Conservation (phyloP, 345 rosid species). For the Euphorbia tirucalli region DNA sequence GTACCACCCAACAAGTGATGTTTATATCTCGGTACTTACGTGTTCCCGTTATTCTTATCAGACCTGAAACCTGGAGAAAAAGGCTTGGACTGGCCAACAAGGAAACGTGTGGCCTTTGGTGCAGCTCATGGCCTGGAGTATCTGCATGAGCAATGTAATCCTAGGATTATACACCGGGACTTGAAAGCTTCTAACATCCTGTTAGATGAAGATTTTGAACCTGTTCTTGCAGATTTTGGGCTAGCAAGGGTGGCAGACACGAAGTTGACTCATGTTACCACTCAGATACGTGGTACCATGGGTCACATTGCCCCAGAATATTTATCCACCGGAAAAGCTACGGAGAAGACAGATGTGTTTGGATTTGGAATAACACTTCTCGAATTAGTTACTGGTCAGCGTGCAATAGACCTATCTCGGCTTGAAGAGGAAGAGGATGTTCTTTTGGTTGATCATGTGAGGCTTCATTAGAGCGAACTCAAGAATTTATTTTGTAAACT, state of each 20-base stretch:
- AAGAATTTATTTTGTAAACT: neutral
- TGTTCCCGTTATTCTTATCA: slow-evolving; percentile 13
- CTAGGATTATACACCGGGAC: slow-evolving; percentile 89
- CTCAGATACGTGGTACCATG: slow-evolving; percentile 89
- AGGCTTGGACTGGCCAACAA: slow-evolving; percentile 74
- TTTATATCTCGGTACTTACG: neutral
- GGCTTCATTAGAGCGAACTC: slow-evolving; percentile 17
- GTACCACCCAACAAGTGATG: neutral
- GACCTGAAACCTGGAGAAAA: slow-evolving; percentile 74
- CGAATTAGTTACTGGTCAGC: slow-evolving; percentile 88
- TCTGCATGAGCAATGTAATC: slow-evolving; percentile 79
- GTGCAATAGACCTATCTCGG: slow-evolving; percentile 78
- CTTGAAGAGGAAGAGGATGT: slow-evolving; percentile 90
- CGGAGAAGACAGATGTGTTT: slow-evolving; percentile 85
- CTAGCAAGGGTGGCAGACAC: slow-evolving; percentile 67
- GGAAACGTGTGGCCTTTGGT: slow-evolving; percentile 77
- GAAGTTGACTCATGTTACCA: slow-evolving; percentile 72
- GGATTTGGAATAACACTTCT: slow-evolving; percentile 90
- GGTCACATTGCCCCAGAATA: slow-evolving; percentile 96
- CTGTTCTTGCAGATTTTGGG: slow-evolving; percentile 89
- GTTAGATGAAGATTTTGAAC: slow-evolving; percentile 69
- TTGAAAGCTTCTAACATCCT: slow-evolving; percentile 88
- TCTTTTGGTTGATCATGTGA: slow-evolving; percentile 88
- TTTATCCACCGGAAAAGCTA: slow-evolving; percentile 77
- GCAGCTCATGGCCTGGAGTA: slow-evolving; percentile 87